Evolutionary conservation across 2,329 filamentous ascomycete genomes (phyloP).

Genomic region (Aspergillus sp.): DNA sequence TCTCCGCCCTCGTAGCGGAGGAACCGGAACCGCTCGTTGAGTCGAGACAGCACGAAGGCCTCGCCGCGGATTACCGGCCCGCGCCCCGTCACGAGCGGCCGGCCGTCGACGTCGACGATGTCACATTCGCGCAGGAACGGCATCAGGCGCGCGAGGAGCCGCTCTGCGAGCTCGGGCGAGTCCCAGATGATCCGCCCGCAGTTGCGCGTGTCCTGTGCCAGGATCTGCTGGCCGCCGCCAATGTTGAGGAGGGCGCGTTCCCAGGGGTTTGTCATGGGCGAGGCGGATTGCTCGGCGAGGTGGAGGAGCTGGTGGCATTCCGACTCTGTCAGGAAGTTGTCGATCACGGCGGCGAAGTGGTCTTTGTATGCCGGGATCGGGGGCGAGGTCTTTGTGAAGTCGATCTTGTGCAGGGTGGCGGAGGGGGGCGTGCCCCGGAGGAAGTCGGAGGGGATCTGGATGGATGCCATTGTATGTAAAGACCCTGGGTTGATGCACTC

Average conservation of each 20-base stretch:
- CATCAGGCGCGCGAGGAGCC: constrained; percentile 62
- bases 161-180: constrained; percentile 57
- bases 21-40: constrained; percentile 74
- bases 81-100: constrained; percentile 45
- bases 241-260: constrained; percentile 66
- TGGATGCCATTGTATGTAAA: background rate
- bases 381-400: constrained; percentile 11
- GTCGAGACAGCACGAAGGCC: constrained; percentile 33
- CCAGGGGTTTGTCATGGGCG: constrained; percentile 51
- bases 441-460: background rate
- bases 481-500: background rate
- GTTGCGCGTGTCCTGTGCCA: constrained; percentile 60
- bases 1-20: constrained; percentile 69
- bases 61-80: constrained; percentile 36
- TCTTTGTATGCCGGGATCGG: constrained; percentile 12
- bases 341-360: constrained; percentile 12
- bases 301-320: constrained; percentile 45
- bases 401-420: constrained; percentile 6
- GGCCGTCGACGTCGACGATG: constrained; percentile 35
- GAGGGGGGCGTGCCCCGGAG: background rate
- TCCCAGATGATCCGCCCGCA: constrained; percentile 77
- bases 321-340: constrained; percentile 7
- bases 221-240: constrained; percentile 59
- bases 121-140: constrained; percentile 50
- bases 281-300: constrained; percentile 46